Base-by-base conservation (phyloP, 106 monocot genomes). In the Platanthera guangdongensis region DNA sequence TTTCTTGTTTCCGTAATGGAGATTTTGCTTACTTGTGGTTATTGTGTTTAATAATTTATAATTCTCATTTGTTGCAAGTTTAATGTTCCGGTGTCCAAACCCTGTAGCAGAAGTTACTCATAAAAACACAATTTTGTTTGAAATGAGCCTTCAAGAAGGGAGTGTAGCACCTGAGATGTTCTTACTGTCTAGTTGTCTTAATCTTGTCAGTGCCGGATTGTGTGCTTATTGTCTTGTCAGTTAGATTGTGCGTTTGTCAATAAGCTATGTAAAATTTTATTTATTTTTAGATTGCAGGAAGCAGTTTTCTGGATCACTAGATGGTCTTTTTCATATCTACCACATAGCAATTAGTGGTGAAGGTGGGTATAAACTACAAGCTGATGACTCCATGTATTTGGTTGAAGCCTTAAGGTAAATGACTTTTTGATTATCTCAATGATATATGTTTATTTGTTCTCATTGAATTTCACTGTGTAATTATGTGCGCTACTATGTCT, bases 261-360 rank as follows among this genome's bases (percentile, higher is more conserved):
- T 48, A 4, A 70, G 70, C 50, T 74, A 16, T 73, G 69, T 28
- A 22, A 45, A 51, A 2, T 51, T 50, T 2, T 72, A 14, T 5
- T 72, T 72, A 18, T 60, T 1, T 84, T 10, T 80, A 97, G 97
- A 92, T 77, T 91, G 97, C 72, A 89, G 88, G 51, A 86, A 86
- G 80, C 91, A 89, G 74, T 87, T 94, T 50, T 83, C 78, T 80
- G 89, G 91, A 57, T 94, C 91, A 51, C 49, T 97, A 62, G 94
- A 94, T 85, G 89, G 86, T 63, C 87, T 97, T 62, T 97, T 97
- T 78, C 87, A 83, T 63, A 94, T 97, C 49, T 97, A 97, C 39
- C 91, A 86, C 77, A 94, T 91, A 72, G 91, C 91, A 59, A 82
- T 97, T n/a, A 97, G 97, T 81, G 93, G 97, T 11, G 89, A 88